These are phyloP conservation scores for Tetrapisispora arboricola DNA, from an alignment of 805 yeast species.

Conservation along the genomic window DNA sequence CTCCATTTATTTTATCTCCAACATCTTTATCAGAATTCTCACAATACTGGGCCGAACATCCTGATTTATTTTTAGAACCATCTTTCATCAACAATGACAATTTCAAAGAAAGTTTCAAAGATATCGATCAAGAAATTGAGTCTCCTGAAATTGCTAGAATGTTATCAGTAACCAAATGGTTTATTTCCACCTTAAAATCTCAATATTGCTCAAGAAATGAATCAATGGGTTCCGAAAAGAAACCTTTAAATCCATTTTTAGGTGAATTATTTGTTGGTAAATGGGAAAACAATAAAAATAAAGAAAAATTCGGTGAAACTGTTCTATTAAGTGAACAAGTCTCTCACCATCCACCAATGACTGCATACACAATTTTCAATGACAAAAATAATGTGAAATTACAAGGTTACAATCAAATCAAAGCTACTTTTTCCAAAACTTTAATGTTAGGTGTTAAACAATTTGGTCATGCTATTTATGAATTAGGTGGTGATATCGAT, in stretches of 20 bases:
- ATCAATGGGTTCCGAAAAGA: conserved; percentile 84
- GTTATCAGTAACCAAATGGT: conserved; percentile 80
- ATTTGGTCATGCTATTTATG: conserved; percentile 76
- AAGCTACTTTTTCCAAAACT: conserved; percentile 68
- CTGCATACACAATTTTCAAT: conserved; percentile 76
- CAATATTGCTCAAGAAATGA: conserved; percentile 91
- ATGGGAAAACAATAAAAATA: conserved; percentile 51
- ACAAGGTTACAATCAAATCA: conserved; percentile 84
- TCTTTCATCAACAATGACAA: conserved; percentile 29
- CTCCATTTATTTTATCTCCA: conserved; percentile 91
- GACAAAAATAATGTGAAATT: conserved; percentile 54
- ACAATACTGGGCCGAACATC: conserved; percentile 93
- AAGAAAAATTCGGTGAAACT: conserved; percentile 58
- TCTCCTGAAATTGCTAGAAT: conserved; percentile 41
- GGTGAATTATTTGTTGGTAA: conserved; percentile 89
- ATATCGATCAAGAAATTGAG: conserved; percentile 26
- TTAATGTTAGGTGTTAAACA: conserved; percentile 76
- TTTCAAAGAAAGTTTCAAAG: conserved; percentile 10
- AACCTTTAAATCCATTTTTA: conserved; percentile 89
- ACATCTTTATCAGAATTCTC: conserved; percentile 85
- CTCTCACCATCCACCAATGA: conserved; percentile 94
- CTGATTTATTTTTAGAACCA: conserved; percentile 73
- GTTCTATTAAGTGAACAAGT: conserved; percentile 81
- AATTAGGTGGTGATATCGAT: conserved; percentile 34
- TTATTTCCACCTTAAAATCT: conserved; percentile 77